Base-by-base conservation (phyloP, 129 eudicot species). In the Rutidosis leptorrhynchoides region DNA sequence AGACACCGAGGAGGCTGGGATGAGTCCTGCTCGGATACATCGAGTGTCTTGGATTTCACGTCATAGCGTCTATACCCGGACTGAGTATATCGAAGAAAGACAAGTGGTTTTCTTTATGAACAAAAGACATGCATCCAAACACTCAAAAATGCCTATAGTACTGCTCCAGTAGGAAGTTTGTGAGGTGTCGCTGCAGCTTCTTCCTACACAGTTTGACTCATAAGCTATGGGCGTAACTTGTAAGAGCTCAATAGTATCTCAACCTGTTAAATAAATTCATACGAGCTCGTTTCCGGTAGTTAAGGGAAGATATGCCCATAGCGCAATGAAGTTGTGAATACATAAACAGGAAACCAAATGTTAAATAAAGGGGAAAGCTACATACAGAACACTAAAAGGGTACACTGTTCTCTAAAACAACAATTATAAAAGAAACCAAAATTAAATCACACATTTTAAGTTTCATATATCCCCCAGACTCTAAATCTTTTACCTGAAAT, bases 341-440 rank as follows among this genome's bases (percentile, higher is more conserved):
- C 1, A 54, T 24, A 19, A 21, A 11, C 1, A 26, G 15, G 27
- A 25, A 45, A 28, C 48, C 67, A 12, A 57, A 30, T 70, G 30
- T 58, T 30, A 70, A 51, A 45, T 70, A 45, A 67, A 42, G 49
- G 75, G 35, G 67, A 70, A 58, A 70, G 17, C 67, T 45, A 59
- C 57, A 40, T 58, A 69, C 56, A n/a, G 74, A 57, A 23, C 11
- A 37, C 65, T 24, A 26, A 11, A 28, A 15, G 32, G 22, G 53
- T 37, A 69, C 58, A 40, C 65, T 33, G 54, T 24, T 35, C 17
- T 56, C 73, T 24, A 25, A 33, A 40, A 54, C 35, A 73, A 35
- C 5, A 72, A 51, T 49, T 20, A 32, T 12, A 60, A 58, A 20
- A 58, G 1, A 55, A 22, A 16, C 7, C 27, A 1, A 26, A 7